Conservation (phyloP, 2,329 filamentous ascomycete species). For the Microdochium paspali region DNA sequence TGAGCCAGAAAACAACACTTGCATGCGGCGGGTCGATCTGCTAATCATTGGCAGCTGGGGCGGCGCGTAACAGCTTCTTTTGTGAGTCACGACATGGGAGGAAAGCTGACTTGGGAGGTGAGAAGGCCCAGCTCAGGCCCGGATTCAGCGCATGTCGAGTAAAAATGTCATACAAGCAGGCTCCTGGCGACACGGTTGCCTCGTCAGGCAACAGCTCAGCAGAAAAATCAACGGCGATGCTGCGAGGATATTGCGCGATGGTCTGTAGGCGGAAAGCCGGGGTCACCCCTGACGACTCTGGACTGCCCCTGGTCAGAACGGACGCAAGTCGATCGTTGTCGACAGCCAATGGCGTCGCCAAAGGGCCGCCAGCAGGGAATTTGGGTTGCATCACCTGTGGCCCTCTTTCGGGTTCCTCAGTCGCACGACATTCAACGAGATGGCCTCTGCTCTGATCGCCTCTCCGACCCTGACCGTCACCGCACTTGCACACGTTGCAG, state of each 20-base stretch:
- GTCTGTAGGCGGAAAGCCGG: neutral
- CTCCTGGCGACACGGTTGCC: no score
- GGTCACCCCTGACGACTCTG: neutral
- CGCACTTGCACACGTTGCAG: no score
- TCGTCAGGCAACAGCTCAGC: no score
- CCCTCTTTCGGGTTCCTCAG: neutral
- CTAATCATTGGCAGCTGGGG: neutral
- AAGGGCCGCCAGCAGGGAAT: neutral
- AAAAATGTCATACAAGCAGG: no score
- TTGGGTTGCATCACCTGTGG: neutral
- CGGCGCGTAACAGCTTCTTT: neutral
- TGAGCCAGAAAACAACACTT: neutral
- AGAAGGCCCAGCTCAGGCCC: no score
- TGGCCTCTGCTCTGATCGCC: neutral
- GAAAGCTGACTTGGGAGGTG: no score
- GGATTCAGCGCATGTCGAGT: no score
- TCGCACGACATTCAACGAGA: neutral
- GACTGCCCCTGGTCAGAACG: neutral
- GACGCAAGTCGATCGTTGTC: neutral
- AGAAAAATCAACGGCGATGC: no score
- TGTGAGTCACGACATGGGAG: neutral
- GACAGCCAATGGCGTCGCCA: neutral
- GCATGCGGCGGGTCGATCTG: neutral
- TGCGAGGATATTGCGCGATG: neutral
- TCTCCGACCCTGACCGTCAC: neutral